A percentile compares a stretch with the other conserved stretches of the same genome.
Conservation (phyloP, 768 basidiomycete species). For the Gloeopeniophorella convolvens region DNA sequence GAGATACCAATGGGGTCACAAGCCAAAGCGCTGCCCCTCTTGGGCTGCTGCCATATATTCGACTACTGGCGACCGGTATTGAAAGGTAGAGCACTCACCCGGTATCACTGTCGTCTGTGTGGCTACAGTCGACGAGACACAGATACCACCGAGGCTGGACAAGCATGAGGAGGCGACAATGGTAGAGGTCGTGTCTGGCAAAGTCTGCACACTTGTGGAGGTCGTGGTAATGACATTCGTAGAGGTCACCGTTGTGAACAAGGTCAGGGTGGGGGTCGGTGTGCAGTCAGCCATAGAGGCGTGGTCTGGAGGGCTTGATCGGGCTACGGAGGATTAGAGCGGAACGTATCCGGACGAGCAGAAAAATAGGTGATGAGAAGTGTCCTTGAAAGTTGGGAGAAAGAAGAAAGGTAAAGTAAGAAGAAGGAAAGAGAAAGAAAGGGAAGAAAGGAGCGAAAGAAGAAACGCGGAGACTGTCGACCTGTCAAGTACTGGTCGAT, state of each 20-base stretch:
- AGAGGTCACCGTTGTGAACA: constrained; percentile 14
- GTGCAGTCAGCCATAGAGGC: constrained; percentile 13
- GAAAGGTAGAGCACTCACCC: constrained; percentile 17
- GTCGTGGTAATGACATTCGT: constrained; percentile 9
- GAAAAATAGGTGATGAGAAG: neutral
- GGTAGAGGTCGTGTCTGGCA: constrained; percentile 1
- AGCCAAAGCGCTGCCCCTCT: too few relatives aligned
- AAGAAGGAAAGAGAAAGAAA: neutral
- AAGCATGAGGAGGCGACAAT: constrained; percentile 5
- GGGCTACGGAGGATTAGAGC: neutral
- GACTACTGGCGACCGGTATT: too few relatives aligned
- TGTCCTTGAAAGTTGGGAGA: neutral
- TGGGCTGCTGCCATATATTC: too few relatives aligned
- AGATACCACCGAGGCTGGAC: neutral
- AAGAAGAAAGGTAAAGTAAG: neutral
- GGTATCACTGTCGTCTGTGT: neutral
- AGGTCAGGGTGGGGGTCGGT: constrained; percentile 12
- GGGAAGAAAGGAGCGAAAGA: neutral
- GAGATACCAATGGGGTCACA: too few relatives aligned
- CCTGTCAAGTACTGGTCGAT: too few relatives aligned
- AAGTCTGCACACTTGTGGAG: constrained; percentile 12
- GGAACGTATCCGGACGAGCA: neutral
- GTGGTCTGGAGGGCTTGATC: neutral
- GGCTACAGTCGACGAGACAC: neutral
- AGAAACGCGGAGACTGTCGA: constrained; percentile 6